Evolutionary conservation across 345 rosid species (phyloP).

Genomic region (Arabis alpina): DNA sequence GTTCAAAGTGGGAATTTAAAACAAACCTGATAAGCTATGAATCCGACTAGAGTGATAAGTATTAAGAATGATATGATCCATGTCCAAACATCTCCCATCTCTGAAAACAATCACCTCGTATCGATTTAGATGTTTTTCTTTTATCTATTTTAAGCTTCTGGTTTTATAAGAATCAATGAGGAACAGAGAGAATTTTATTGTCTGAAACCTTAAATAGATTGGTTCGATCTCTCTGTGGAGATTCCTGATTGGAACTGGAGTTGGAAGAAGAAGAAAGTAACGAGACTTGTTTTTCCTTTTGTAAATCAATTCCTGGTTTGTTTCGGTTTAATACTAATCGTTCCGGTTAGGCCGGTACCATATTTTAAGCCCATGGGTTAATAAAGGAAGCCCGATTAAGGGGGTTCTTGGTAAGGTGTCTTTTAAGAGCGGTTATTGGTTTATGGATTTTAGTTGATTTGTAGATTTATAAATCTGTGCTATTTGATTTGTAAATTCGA

Average conservation of each 20-base stretch:
- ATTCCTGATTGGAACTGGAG: constrained; percentile 26
- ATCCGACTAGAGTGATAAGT: constrained; percentile 60
- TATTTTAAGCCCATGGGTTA: constrained; percentile 7
- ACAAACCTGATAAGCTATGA: constrained; percentile 76
- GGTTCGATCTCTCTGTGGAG: constrained; percentile 10
- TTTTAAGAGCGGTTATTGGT: too few species aligned
- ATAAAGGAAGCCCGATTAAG: constrained; percentile 16
- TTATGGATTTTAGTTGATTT: too few species aligned
- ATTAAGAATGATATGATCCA: constrained; percentile 82
- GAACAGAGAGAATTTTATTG: constrained; percentile 6
- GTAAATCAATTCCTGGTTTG: constrained; percentile 17
- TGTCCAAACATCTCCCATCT: constrained; percentile 73
- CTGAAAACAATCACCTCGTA: constrained; percentile 18
- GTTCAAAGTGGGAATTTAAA: background rate
- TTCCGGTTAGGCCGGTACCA: background rate
- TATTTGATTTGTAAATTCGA: too few species aligned
- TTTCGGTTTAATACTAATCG: background rate
- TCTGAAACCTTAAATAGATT: constrained; percentile 10
- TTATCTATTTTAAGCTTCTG: background rate
- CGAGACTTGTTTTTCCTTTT: background rate
- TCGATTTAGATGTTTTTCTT: constrained; percentile 3
- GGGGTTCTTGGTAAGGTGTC: too few species aligned
- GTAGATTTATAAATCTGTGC: too few species aligned
- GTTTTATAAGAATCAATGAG: background rate
- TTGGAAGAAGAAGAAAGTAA: constrained; percentile 6